Percentiles rank a stretch among this genome's conserved stretches.
Conservation (phyloP, 2,329 filamentous ascomycete species). For the Fusarium algeriense region DNA sequence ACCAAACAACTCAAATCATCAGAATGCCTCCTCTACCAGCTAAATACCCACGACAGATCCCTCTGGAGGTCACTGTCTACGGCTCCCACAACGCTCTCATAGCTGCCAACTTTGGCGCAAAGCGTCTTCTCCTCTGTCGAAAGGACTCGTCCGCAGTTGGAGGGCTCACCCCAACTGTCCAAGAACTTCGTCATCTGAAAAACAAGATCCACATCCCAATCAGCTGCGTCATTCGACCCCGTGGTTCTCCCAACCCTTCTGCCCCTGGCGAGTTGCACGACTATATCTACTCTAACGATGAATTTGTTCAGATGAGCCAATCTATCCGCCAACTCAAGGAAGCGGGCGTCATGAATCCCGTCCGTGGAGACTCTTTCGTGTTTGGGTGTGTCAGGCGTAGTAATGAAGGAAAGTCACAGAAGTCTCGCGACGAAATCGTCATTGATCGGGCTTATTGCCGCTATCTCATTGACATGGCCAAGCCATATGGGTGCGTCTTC, state of each 20-base stretch:
- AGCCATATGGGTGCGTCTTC: conserved; percentile 62
- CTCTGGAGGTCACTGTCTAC: conserved; percentile 68
- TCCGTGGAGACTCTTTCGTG: conserved; percentile 67
- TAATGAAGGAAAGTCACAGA: background rate
- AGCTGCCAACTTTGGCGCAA: conserved; percentile 59
- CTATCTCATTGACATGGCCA: conserved; percentile 57
- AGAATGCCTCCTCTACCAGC: conserved; percentile 15
- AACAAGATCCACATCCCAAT: conserved; percentile 54
- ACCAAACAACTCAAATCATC: background rate
- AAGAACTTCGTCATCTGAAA: conserved; percentile 53
- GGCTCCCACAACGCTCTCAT: conserved; percentile 55
- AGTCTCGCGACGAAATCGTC: conserved; percentile 22
- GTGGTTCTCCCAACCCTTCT: conserved; percentile 35
- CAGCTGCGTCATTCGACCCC: conserved; percentile 68
- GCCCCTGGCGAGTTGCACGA: conserved; percentile 50
- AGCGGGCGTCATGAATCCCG: conserved; percentile 53
- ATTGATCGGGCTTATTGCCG: conserved; percentile 58
- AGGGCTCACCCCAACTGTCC: conserved; percentile 63
- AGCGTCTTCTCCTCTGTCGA: conserved; percentile 67
- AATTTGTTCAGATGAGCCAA: conserved; percentile 59
- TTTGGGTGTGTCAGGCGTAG: conserved; percentile 60
- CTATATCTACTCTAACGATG: conserved; percentile 62
- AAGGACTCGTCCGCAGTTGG: conserved; percentile 62
- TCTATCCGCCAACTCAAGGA: conserved; percentile 55
- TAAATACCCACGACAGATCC: conserved; percentile 33